phyloP scores from a whole-genome alignment of 1,284 basidiomycete genomes.

The Tilletiopsis washingtonensis region DNA sequence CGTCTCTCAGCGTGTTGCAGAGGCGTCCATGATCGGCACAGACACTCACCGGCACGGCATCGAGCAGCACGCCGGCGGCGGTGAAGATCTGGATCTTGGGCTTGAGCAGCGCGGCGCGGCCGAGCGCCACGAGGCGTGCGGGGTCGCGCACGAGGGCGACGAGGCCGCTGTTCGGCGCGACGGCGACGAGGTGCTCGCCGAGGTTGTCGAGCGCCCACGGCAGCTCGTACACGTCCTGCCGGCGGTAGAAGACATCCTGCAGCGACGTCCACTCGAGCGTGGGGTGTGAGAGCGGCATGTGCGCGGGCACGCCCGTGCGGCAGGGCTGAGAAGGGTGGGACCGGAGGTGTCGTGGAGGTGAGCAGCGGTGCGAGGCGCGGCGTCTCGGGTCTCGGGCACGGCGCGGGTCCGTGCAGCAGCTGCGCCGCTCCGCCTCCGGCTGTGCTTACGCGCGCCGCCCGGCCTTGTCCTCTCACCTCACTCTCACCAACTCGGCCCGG shows the following conservation, averaged over 20 bases:
- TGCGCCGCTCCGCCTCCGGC: too few relatives aligned
- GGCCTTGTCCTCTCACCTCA: too few relatives aligned
- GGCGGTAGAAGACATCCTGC: constrained; percentile 50
- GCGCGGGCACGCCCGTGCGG: too few relatives aligned
- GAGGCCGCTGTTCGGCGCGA: constrained; percentile 77
- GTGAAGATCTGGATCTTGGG: constrained; percentile 56
- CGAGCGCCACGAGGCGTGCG: constrained; percentile 68
- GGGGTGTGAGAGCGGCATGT: constrained; percentile 12
- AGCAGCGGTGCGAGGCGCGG: too few relatives aligned
- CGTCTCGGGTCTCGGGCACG: too few relatives aligned
- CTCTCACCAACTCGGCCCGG: too few relatives aligned
- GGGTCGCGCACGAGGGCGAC: constrained; percentile 82
- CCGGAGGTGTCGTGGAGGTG: too few relatives aligned
- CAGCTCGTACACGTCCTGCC: constrained; percentile 75
- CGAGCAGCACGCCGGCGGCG: constrained; percentile 49
- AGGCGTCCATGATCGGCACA: background rate
- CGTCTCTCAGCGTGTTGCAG: background rate
- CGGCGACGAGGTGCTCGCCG: constrained; percentile 70
- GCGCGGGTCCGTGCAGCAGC: too few relatives aligned
- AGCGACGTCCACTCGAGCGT: constrained; percentile 38
- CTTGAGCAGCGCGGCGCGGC: constrained; percentile 61
- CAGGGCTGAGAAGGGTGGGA: too few relatives aligned
- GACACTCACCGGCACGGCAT: constrained; percentile 45
- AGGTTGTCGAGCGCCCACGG: constrained; percentile 66
- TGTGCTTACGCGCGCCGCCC: too few relatives aligned